Evolutionary conservation across 2,329 filamentous ascomycete genomes (phyloP).

Genomic region (Penicillium sp.): DNA sequence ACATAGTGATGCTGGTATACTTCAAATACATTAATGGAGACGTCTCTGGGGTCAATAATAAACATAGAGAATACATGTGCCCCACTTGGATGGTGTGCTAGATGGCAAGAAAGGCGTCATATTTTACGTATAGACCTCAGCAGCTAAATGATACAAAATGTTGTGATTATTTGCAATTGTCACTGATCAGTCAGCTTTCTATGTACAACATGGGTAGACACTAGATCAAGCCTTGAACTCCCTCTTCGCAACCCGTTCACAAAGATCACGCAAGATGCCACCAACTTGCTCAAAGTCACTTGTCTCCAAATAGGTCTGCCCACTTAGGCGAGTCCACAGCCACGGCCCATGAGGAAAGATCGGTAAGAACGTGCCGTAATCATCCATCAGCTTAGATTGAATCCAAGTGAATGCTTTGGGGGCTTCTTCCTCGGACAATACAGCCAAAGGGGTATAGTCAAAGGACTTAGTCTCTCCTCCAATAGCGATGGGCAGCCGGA

Average conservation of each 20-base stretch:
- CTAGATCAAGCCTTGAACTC: constrained; percentile 29
- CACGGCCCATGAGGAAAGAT: constrained; percentile 60
- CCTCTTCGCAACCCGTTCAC: constrained; percentile 50
- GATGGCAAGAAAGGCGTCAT: not conserved
- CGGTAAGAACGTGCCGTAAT: constrained; percentile 71
- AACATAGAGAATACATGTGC: constrained; percentile 11
- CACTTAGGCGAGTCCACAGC: constrained; percentile 73
- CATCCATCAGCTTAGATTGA: constrained; percentile 50
- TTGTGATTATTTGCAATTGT: too few species aligned
- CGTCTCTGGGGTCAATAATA: constrained; percentile 1
- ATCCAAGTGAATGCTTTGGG: constrained; percentile 58
- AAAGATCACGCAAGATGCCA: constrained; percentile 57
- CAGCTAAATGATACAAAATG: too few species aligned
- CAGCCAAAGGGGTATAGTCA: not conserved
- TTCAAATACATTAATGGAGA: not conserved
- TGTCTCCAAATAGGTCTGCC: constrained; percentile 79
- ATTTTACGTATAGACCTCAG: not conserved
- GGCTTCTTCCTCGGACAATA: constrained; percentile 43
- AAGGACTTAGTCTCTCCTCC: not conserved
- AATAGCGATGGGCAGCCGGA: constrained; percentile 65
- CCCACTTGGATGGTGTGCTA: constrained; percentile 16
- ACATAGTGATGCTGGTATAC: constrained; percentile 19
- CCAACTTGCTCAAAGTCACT: constrained; percentile 74
- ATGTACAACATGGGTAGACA: not conserved
- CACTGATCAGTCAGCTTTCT: too few species aligned